These are phyloP conservation scores for Ensete glaucum DNA, from an alignment of 176 grass and related monocot species.

Conservation along the genomic window DNA sequence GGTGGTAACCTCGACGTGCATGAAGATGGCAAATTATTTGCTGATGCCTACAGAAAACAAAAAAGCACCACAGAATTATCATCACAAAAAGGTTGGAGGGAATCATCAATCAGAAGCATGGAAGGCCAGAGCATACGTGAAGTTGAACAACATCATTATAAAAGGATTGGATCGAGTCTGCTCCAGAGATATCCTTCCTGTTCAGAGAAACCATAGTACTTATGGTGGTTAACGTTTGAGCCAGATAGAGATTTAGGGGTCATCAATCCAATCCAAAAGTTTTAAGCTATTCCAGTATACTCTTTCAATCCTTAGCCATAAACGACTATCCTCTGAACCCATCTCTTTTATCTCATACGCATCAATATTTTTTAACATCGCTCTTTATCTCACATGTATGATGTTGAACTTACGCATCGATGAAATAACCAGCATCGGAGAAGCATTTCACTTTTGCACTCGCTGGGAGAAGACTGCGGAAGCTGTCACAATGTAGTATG, in stretches of 20 bases:
- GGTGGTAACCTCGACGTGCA: constrained; percentile 69
- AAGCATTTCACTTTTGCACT: constrained; percentile 67
- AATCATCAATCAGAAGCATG: background rate
- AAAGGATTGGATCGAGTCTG: constrained; percentile 28
- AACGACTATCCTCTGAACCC: too few species aligned
- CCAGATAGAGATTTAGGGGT: too few species aligned
- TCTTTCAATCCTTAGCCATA: too few species aligned
- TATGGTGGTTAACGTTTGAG: too few species aligned
- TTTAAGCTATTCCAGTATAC: too few species aligned
- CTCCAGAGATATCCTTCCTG: constrained; percentile 59
- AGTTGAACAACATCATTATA: constrained; percentile 34
- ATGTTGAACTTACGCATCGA: constrained; percentile 48
- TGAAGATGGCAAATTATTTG: constrained; percentile 58
- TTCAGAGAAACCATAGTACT: background rate
- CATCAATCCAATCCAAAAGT: background rate
- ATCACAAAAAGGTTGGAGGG: background rate
- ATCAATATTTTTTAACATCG: too few species aligned
- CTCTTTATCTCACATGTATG: too few species aligned
- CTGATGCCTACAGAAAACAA: constrained; percentile 36
- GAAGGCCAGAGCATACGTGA: constrained; percentile 30
- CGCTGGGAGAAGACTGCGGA: constrained; percentile 47
- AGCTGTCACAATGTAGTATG: constrained; percentile 78
- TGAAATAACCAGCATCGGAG: constrained; percentile 83
- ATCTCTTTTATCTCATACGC: too few species aligned
- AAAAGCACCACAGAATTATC: background rate